A percentile compares a stretch with the other conserved stretches of the same genome.
Evolutionary conservation across 257 asterid species (phyloP).

Genomic region (Apocynum venetum): DNA sequence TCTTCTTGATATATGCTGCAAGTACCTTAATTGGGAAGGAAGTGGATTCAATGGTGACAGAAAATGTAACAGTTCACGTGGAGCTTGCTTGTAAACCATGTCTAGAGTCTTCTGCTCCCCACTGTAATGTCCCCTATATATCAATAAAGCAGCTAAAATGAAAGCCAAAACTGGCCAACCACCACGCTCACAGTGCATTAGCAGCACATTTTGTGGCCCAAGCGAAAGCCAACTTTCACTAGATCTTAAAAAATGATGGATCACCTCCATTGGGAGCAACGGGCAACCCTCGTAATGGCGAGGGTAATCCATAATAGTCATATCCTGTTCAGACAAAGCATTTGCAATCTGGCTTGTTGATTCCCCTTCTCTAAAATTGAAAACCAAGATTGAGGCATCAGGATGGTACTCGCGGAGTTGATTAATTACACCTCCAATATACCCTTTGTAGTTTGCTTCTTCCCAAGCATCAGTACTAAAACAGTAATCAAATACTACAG

Average conservation of each 20-base stretch:
- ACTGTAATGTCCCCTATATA: conserved; percentile 69
- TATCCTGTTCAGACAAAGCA: conserved; percentile 69
- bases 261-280: conserved; percentile 87
- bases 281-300: conserved; percentile 92
- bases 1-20: conserved; percentile 88
- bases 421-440: conserved; percentile 61
- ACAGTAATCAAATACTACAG: conserved; percentile 84
- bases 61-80: conserved; percentile 76
- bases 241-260: conserved; percentile 86
- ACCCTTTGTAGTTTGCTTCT: conserved; percentile 58
- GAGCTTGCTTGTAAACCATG: conserved; percentile 93
- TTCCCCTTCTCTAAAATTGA: conserved; percentile 76
- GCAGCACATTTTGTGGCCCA: conserved; percentile 82
- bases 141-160: conserved; percentile 80
- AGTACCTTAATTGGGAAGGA: conserved; percentile 89
- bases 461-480: conserved; percentile 76
- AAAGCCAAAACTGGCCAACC: conserved; percentile 97
- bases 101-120: conserved; percentile 92
- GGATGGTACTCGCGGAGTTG: conserved; percentile 73
- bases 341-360: conserved; percentile 59
- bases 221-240: conserved; percentile 97
- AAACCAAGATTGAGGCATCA: conserved; percentile 76
- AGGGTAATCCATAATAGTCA: conserved; percentile 94
- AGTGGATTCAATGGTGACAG: conserved; percentile 80
- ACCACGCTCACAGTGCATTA: conserved; percentile 91